Base-by-base conservation (phyloP, 805 yeast species). In the Zygosaccharomyces bisporus region DNA sequence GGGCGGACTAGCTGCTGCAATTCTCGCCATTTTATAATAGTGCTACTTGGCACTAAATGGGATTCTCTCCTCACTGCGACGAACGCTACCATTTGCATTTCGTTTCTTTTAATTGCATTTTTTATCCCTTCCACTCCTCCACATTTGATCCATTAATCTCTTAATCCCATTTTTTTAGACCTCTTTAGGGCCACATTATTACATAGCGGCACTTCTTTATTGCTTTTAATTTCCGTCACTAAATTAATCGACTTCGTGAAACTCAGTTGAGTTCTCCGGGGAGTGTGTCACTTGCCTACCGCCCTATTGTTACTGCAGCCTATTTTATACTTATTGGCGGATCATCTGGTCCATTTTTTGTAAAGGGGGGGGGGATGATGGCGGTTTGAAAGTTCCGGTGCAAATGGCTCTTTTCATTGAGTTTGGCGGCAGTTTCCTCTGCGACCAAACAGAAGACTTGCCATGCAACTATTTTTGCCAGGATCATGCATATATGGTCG, bases 1-100 rank as follows among this genome's bases (percentile, higher is more conserved):
- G 13, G 51, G 51, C 3, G 48, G 51, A 4, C 12, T 43, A 13
- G 40, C 43, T 9, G 44, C 45, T 12, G 47, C 47, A 2, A 13
- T 41, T 4, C 14, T 44, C 16, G 51, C 51, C 16, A 20, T 47
- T 20, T 34, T 47, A 30, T 37, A 23, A 37, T 37, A 13, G 6
- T 17, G 6, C 16, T 14, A n/a, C 14, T 13, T n/a, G 31, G 31
- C n/a, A 27, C 13, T 3, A 3, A 27, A 10, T 27, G 10, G 31
- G n/a, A n/a, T 21, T 14, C 16, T 3, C 16, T 7, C 16, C n/a
- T 12, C n/a, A 27, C 14, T 13, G 10, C 16, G 14, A 27, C 31
- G 31, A 27, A 10, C n/a, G n/a, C n/a, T n/a, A n/a, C 31, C 31
- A 27, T 10, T 27, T 41, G 44, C 32, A 21, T 18, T 21, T 21